A percentile compares a stretch with the other conserved stretches of the same genome.
phyloP scores from a whole-genome alignment of 106 monocot species.

The Phalaenopsis aphrodite region DNA sequence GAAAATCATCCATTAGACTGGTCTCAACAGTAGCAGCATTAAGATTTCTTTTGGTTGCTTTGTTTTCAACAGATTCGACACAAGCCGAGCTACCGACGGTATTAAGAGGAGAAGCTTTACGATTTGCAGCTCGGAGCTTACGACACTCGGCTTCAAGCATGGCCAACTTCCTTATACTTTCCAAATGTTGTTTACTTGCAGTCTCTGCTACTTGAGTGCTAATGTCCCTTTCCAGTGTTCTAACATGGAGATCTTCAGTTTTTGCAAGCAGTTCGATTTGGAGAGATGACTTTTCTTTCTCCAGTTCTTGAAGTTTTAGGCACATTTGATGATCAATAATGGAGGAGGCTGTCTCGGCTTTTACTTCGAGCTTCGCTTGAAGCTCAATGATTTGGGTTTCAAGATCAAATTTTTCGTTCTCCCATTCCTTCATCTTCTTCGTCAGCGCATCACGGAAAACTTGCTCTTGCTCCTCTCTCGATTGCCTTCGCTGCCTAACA shows the following conservation, averaged over 20 bases:
- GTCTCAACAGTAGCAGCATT: constrained; percentile 12
- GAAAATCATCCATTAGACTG: constrained; percentile 42
- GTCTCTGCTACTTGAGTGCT: constrained; percentile 36
- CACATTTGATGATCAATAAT: constrained; percentile 7
- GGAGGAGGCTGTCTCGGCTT: constrained; percentile 17
- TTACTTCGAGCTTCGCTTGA: constrained; percentile 15
- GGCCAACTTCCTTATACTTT: constrained; percentile 43
- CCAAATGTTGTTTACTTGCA: constrained; percentile 45
- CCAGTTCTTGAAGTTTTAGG: constrained; percentile 25
- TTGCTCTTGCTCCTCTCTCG: constrained; percentile 24
- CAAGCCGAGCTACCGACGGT: not conserved
- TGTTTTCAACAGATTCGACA: constrained; percentile 29
- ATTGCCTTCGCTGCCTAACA: constrained; percentile 19
- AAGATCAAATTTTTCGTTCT: constrained; percentile 15
- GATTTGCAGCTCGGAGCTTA: constrained; percentile 13
- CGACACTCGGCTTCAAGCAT: constrained; percentile 63
- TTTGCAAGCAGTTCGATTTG: constrained; percentile 17
- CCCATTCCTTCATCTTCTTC: constrained; percentile 24
- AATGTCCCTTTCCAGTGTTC: constrained; percentile 35
- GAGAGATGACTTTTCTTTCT: constrained; percentile 34
- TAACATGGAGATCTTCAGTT: constrained; percentile 23
- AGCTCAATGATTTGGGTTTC: constrained; percentile 15
- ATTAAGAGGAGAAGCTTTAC: constrained; percentile 15
- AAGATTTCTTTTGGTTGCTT: constrained; percentile 11
- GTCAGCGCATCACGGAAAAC: constrained; percentile 11